Conservation (phyloP, 176 grass and related monocot genomes). For the Oryza longistaminata region DNA sequence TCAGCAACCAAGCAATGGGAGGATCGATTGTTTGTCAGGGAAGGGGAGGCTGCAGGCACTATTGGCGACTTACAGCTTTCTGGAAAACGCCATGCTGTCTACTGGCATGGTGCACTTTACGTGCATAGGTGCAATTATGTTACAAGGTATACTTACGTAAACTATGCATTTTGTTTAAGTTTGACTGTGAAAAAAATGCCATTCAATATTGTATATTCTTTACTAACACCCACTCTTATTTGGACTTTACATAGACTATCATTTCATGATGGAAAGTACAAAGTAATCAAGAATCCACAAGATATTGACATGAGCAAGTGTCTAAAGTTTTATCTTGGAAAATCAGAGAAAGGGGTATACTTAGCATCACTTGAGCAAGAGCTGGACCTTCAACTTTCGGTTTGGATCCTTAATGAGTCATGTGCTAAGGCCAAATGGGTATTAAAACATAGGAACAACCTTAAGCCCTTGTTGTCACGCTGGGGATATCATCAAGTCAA, state of each 20-base stretch:
- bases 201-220: too few relatives aligned
- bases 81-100: background rate
- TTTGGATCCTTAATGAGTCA: conserved; percentile 16
- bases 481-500: background rate
- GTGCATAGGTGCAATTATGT: background rate
- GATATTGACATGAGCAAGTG: too few relatives aligned
- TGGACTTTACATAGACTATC: background rate
- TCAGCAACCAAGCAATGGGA: background rate
- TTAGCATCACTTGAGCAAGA: too few relatives aligned
- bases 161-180: background rate
- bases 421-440: background rate
- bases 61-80: background rate
- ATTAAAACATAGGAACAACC: background rate
- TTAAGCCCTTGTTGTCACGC: background rate
- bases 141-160: background rate
- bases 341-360: conserved; percentile 10
- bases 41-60: background rate
- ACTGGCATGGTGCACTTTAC: conserved; percentile 3
- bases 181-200: too few relatives aligned
- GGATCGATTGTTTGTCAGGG: background rate
- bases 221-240: too few relatives aligned
- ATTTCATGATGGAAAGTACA: background rate
- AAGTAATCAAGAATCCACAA: background rate
- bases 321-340: background rate
- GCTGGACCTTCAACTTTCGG: background rate